These are phyloP conservation scores for Paraglomus brasilianum DNA, from an alignment of 192 early-diverging fungal species.

Conservation along the genomic window DNA sequence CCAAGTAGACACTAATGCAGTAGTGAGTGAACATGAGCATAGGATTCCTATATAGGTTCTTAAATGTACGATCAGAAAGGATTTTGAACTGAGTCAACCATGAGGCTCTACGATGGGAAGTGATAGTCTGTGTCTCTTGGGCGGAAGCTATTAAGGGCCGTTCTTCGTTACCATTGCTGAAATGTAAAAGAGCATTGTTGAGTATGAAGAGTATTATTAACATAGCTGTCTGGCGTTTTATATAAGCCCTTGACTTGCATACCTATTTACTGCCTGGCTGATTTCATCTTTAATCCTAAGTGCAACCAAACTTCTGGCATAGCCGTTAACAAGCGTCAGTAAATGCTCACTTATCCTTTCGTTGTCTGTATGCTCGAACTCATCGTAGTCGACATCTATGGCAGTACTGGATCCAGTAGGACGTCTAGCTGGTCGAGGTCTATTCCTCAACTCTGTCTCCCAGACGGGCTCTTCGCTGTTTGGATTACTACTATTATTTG, in stretches of 20 bases:
- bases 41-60: constrained; percentile 81
- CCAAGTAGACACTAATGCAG: constrained; percentile 64
- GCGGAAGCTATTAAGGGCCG: constrained; percentile 1
- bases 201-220: neutral
- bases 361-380: too few relatives aligned
- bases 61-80: constrained; percentile 71
- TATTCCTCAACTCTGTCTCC: constrained; percentile 1
- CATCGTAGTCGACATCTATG: constrained; percentile 14
- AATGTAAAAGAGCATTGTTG: neutral
- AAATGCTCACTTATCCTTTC: constrained; percentile 37
- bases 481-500: neutral
- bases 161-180: neutral
- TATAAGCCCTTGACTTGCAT: neutral
- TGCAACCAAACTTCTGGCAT: constrained; percentile 39
- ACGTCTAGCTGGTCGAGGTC: neutral
- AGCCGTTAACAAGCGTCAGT: constrained; percentile 34
- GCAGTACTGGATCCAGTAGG: constrained; percentile 16
- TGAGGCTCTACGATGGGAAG: constrained; percentile 52
- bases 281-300: constrained; percentile 39
- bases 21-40: constrained; percentile 76
- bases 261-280: constrained; percentile 30
- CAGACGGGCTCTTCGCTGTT: neutral
- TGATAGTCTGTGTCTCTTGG: constrained; percentile 32
- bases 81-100: constrained; percentile 71
- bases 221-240: neutral